These are phyloP conservation scores for Ulota crispa DNA, from an alignment of 225 moss, liverwort and hornwort genomes.

Conservation along the genomic window DNA sequence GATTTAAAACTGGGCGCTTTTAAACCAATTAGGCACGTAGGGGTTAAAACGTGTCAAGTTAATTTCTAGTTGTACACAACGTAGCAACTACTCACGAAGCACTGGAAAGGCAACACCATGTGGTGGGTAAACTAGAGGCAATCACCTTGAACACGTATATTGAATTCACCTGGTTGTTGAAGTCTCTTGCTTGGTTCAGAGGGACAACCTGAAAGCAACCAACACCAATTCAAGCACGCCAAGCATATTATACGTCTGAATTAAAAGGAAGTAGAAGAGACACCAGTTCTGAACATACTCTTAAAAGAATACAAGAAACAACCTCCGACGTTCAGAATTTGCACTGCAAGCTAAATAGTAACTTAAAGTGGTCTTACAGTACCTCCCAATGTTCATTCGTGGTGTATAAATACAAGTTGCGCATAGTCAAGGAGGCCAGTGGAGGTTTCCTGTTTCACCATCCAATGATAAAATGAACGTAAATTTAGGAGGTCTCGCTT, in stretches of 20 bases:
- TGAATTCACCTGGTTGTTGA: slow-evolving; percentile 64
- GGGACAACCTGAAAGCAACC: slow-evolving; percentile 72
- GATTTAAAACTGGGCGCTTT: neutral
- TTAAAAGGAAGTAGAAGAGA: slow-evolving; percentile 1
- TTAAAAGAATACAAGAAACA: slow-evolving; percentile 17
- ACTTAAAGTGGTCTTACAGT: slow-evolving; percentile 14
- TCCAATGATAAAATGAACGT: slow-evolving; percentile 15
- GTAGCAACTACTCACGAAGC: neutral
- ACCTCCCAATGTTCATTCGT: slow-evolving; percentile 95
- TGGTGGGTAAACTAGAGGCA: slow-evolving; percentile 4
- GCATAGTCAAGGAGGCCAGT: slow-evolving; percentile 89
- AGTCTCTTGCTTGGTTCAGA: slow-evolving; percentile 85
- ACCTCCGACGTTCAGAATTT: neutral
- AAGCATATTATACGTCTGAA: slow-evolving; percentile 1
- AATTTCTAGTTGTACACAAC: neutral
- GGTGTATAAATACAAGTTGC: slow-evolving; percentile 80
- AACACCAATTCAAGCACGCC: slow-evolving; percentile 17
- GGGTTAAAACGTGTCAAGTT: neutral
- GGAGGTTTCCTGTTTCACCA: slow-evolving; percentile 86
- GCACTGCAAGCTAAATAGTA: slow-evolving; percentile 1
- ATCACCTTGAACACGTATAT: slow-evolving; percentile 93
- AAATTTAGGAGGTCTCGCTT: neutral
- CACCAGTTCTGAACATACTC: neutral
- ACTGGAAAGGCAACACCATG: neutral
- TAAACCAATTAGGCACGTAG: neutral